Evolutionary conservation across 768 basidiomycete genomes (phyloP).

Genomic region (Strobilomyces echinocephalus): DNA sequence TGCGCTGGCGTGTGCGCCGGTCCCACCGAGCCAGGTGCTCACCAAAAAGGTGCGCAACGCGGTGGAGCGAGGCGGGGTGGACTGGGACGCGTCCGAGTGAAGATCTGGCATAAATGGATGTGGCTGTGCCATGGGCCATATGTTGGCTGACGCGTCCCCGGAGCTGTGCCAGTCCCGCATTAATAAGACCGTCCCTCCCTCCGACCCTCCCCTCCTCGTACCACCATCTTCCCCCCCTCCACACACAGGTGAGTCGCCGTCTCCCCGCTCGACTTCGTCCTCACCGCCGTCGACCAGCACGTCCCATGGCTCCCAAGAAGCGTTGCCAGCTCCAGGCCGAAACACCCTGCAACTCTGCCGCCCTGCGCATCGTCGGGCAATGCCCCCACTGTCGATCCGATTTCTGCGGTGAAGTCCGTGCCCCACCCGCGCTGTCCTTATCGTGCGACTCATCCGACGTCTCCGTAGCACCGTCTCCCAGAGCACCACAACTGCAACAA

Average conservation of each 20-base stretch:
- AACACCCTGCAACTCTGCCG: slow-evolving; percentile 65
- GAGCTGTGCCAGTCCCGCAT: slow-evolving; percentile 22
- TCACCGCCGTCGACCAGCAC: not conserved
- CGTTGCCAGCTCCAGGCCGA: slow-evolving; percentile 69
- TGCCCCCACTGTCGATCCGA: slow-evolving; percentile 75
- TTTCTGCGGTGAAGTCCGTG: slow-evolving; percentile 73
- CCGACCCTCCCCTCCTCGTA: not conserved
- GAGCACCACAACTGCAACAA: slow-evolving; percentile 85
- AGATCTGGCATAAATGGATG: slow-evolving; percentile 55
- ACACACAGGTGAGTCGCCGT: not conserved
- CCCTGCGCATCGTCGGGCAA: slow-evolving; percentile 77
- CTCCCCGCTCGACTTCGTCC: not conserved
- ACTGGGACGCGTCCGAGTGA: slow-evolving; percentile 66
- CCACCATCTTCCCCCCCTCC: not conserved
- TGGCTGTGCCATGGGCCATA: slow-evolving; percentile 20
- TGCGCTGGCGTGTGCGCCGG: slow-evolving; percentile 57
- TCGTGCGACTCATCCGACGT: slow-evolving; percentile 16
- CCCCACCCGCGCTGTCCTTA: not conserved
- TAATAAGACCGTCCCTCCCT: slow-evolving; percentile 20
- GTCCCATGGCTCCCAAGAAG: slow-evolving; percentile 75
- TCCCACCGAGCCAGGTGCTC: slow-evolving; percentile 54
- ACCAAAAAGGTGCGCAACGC: slow-evolving; percentile 55
- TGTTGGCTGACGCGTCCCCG: slow-evolving; percentile 31
- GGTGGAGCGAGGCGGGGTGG: slow-evolving; percentile 50
- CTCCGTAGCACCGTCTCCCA: slow-evolving; percentile 72